Conservation (phyloP, 2,329 filamentous ascomycete species). For the Trichoderma pleuroti region DNA sequence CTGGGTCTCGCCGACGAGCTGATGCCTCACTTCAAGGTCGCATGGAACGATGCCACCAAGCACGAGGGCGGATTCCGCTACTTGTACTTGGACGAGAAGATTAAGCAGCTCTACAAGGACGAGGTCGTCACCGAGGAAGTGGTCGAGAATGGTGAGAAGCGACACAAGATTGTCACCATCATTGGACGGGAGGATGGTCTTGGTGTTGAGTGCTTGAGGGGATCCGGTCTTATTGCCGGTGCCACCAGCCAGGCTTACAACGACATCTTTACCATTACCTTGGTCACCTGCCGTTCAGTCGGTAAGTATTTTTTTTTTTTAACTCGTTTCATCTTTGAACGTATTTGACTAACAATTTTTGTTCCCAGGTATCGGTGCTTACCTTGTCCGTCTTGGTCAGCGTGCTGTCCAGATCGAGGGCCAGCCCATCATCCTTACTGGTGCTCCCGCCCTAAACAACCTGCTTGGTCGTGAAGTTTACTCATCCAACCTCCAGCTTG, state of each 20-base stretch:
- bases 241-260: slow-evolving; percentile 96
- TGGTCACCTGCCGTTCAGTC: slow-evolving; percentile 96
- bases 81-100: slow-evolving; percentile 83
- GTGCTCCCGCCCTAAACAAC: slow-evolving; percentile 97
- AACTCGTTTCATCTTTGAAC: neutral
- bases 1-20: slow-evolving; percentile 95
- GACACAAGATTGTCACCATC: slow-evolving; percentile 91
- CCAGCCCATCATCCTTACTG: slow-evolving; percentile 97
- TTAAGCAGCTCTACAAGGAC: slow-evolving; percentile 82
- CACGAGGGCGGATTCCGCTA: slow-evolving; percentile 94
- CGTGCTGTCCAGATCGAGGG: slow-evolving; percentile 98
- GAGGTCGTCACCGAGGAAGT: slow-evolving; percentile 75
- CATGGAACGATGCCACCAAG: slow-evolving; percentile 82
- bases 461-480: slow-evolving; percentile 96
- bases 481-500: slow-evolving; percentile 97
- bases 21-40: slow-evolving; percentile 94
- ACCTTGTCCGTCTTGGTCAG: slow-evolving; percentile 95
- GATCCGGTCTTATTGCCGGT: slow-evolving; percentile 96
- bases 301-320: slow-evolving; percentile 51
- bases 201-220: slow-evolving; percentile 94
- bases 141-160: slow-evolving; percentile 79
- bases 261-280: slow-evolving; percentile 96
- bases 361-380: slow-evolving; percentile 83
- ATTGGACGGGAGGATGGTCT: slow-evolving; percentile 92
- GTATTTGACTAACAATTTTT: neutral